Evolutionary conservation across 2,329 filamentous ascomycete genomes (phyloP).

Genomic region (Xylaria sp.): DNA sequence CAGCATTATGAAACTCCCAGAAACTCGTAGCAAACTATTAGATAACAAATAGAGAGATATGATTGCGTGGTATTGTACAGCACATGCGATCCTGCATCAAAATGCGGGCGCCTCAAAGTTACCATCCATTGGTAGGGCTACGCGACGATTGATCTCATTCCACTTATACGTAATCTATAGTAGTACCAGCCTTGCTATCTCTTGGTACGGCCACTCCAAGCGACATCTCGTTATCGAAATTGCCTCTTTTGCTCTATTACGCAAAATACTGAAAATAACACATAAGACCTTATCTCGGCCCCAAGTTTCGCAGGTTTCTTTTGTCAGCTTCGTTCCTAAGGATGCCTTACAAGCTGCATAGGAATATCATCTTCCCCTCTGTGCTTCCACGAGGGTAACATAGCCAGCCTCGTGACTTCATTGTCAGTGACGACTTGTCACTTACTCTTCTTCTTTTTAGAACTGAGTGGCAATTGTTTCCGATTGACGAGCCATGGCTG

Average conservation of each 20-base stretch:
- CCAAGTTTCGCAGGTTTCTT: background rate
- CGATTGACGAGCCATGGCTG: slow-evolving; percentile 37
- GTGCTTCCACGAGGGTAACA: slow-evolving; percentile 4
- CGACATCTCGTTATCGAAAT: slow-evolving; percentile 6
- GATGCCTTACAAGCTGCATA: background rate
- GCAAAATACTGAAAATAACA: slow-evolving; percentile 19
- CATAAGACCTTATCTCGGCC: slow-evolving; percentile 19
- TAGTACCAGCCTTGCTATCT: slow-evolving; percentile 26
- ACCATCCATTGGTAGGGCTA: slow-evolving; percentile 24
- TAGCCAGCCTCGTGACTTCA: slow-evolving; percentile 24
- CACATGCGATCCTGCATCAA: slow-evolving; percentile 16
- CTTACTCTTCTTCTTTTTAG: slow-evolving; percentile 5
- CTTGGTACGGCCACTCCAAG: background rate
- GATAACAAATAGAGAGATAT: slow-evolving; percentile 7
- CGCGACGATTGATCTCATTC: background rate
- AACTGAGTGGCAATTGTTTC: slow-evolving; percentile 27
- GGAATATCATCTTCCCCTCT: background rate
- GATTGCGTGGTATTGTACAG: slow-evolving; percentile 30
- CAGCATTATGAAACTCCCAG: background rate
- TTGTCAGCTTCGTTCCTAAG: background rate
- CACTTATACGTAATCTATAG: background rate
- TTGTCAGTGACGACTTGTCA: background rate
- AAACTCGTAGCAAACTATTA: background rate
- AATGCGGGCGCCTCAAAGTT: slow-evolving; percentile 8
- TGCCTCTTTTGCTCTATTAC: slow-evolving; percentile 11